Conservation (phyloP, 306 rosid species). For the Astragalus membranaceus region DNA sequence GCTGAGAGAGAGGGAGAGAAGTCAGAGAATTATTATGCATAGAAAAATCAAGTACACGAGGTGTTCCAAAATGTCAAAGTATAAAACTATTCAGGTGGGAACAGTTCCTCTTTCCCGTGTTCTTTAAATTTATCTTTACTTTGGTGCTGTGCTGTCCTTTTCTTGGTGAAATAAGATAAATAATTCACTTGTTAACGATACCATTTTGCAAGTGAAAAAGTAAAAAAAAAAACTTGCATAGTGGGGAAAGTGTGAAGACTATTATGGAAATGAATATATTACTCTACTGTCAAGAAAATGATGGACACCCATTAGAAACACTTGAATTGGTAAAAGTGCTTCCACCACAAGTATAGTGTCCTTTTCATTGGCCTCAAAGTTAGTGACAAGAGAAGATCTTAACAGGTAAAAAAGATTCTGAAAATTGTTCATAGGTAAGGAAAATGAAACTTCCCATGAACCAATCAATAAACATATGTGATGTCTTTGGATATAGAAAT, state of each 20-base stretch:
- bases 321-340: constrained; percentile 19
- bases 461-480: constrained; percentile 27
- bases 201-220: constrained; percentile 6
- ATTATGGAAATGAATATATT: constrained; percentile 19
- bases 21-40: background rate
- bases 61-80: constrained; percentile 21
- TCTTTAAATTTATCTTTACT: background rate
- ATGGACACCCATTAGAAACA: constrained; percentile 27
- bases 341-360: background rate
- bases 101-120: background rate
- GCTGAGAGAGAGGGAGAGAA: background rate
- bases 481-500: constrained; percentile 28
- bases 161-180: background rate
- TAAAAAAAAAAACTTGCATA: constrained; percentile 14
- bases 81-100: constrained; percentile 9
- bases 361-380: constrained; percentile 17
- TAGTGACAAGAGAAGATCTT: constrained; percentile 7
- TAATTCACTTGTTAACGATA: constrained; percentile 1
- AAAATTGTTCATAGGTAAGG: constrained; percentile 1
- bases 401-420: constrained; percentile 11
- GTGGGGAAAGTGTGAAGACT: constrained; percentile 9
- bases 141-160: constrained; percentile 12
- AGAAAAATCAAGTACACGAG: constrained; percentile 11
- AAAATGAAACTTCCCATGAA: constrained; percentile 15
- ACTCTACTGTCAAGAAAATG: constrained; percentile 24